Percentiles rank a stretch among this genome's conserved stretches.
Evolutionary conservation across 2,329 filamentous ascomycete genomes (phyloP).

Genomic region (Apiospora phragmitis): DNA sequence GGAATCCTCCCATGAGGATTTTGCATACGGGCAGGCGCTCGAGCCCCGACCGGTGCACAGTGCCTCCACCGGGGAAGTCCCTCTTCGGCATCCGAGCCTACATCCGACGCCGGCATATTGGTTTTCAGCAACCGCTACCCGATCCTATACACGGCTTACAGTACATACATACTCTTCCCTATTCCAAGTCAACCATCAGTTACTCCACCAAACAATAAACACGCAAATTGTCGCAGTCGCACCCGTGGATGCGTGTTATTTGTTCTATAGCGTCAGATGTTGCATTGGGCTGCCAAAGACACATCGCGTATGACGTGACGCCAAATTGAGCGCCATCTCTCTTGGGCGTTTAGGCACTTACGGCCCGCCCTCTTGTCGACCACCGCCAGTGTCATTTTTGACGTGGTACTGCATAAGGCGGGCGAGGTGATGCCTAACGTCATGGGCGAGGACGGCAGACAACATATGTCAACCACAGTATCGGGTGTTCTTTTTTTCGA

Average conservation of each 20-base stretch:
- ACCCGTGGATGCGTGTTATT: neutral
- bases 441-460: neutral
- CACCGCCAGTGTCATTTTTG: neutral
- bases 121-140: neutral
- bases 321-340: neutral
- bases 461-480: neutral
- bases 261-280: neutral
- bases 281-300: neutral
- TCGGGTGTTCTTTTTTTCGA: neutral
- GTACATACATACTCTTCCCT: neutral
- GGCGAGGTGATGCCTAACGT: neutral
- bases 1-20: neutral
- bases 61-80: neutral
- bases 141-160: neutral
- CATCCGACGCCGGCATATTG: neutral
- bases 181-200: neutral
- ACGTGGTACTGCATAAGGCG: neutral
- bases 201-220: no score
- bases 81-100: neutral
- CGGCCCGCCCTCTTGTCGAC: neutral
- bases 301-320: neutral
- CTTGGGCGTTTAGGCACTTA: neutral
- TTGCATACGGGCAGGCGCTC: neutral
- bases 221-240: neutral
- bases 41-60: neutral